phyloP scores from a whole-genome alignment of 2,329 filamentous ascomycete genomes.

The Dendryphion nanum region DNA sequence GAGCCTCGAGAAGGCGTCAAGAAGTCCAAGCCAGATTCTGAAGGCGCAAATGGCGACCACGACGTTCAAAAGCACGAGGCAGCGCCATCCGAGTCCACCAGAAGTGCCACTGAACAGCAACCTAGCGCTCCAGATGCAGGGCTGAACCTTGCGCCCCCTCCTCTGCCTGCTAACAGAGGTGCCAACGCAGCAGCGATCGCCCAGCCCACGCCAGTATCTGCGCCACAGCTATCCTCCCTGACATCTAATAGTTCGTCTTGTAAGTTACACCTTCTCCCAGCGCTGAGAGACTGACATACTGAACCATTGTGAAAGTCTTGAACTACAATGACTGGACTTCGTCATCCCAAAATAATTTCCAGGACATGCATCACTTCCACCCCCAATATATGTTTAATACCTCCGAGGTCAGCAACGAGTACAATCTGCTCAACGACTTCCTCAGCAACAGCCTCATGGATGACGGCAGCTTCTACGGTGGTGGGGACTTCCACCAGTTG shows the following conservation, averaged over 20 bases:
- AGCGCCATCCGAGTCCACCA: slow-evolving; percentile 26
- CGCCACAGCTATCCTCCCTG: slow-evolving; percentile 62
- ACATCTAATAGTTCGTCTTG: slow-evolving; percentile 69
- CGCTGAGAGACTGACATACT: slow-evolving; percentile 21
- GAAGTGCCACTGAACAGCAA: slow-evolving; percentile 26
- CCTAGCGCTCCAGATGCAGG: slow-evolving; percentile 35
- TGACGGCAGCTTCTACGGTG: slow-evolving; percentile 50
- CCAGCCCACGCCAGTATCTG: slow-evolving; percentile 68
- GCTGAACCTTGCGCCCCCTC: slow-evolving; percentile 38
- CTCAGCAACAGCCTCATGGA: slow-evolving; percentile 88
- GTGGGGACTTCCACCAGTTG: slow-evolving; percentile 49
- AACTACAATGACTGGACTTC: slow-evolving; percentile 81
- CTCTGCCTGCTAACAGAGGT: slow-evolving; percentile 32
- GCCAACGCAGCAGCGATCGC: slow-evolving; percentile 61
- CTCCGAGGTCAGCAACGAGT: slow-evolving; percentile 95
- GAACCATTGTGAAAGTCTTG: slow-evolving; percentile 56
- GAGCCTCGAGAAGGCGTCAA: slow-evolving; percentile 85
- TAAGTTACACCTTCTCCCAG: slow-evolving; percentile 53
- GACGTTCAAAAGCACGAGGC: slow-evolving; percentile 30
- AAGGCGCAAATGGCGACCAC: slow-evolving; percentile 31
- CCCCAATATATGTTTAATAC: slow-evolving; percentile 92
- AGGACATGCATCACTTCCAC: slow-evolving; percentile 93
- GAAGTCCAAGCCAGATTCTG: slow-evolving; percentile 64
- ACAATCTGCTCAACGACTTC: slow-evolving; percentile 95
- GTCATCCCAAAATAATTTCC: slow-evolving; percentile 74